Conservation (phyloP, 208 protist genomes). For the Acanthamoeba castellanii region DNA sequence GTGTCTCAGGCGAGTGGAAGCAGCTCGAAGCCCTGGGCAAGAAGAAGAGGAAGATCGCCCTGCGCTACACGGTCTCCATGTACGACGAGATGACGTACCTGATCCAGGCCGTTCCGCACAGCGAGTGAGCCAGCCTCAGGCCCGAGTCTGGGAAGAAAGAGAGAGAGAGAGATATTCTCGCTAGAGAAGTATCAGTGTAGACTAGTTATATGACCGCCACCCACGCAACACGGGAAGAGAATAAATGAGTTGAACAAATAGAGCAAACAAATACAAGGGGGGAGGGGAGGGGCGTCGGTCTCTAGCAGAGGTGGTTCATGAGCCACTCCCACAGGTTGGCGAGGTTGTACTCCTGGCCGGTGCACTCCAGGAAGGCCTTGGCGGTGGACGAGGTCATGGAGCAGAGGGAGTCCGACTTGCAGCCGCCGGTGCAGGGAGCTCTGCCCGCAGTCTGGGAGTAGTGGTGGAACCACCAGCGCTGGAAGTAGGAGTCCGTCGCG, state of each 20-base stretch:
- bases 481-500: constrained; percentile 20
- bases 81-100: constrained; percentile 5
- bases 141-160: not conserved
- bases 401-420: constrained; percentile 21
- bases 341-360: constrained; percentile 52
- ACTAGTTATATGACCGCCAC: not conserved
- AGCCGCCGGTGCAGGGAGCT: not conserved
- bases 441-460: not conserved
- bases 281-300: not conserved
- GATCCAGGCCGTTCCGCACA: constrained; percentile 7
- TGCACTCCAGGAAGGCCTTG: constrained; percentile 45
- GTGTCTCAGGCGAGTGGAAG: not conserved
- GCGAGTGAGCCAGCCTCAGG: not conserved
- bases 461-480: constrained; percentile 27
- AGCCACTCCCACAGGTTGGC: constrained; percentile 56
- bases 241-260: not conserved
- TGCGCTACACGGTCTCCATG: not conserved
- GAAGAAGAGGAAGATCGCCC: not conserved
- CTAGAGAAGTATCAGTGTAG: not conserved
- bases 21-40: not conserved
- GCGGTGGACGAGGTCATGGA: not conserved
- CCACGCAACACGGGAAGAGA: not conserved
- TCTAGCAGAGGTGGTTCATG: constrained; percentile 64
- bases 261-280: not conserved
- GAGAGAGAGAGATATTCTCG: too few species aligned